Conservation (phyloP, 345 rosid genomes). For the Erucastrum elatum region DNA sequence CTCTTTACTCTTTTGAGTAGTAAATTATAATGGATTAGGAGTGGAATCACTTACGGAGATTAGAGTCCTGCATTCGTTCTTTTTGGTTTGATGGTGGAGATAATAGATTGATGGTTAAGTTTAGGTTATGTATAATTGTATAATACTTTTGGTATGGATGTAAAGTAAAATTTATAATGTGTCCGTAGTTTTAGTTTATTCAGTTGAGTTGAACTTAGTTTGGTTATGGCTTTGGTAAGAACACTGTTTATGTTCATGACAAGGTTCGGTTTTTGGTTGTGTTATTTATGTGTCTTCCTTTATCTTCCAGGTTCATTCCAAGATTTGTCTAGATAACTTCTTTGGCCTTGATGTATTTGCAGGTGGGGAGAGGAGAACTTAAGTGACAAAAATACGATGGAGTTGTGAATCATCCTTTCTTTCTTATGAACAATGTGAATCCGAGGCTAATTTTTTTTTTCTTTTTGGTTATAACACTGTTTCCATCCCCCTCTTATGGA, state of each 20-base stretch:
- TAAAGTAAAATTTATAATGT: background rate
- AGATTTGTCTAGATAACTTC: background rate
- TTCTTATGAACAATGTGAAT: conserved; percentile 21
- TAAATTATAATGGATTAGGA: background rate
- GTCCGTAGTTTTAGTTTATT: background rate
- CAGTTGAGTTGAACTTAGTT: background rate
- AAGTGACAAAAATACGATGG: background rate
- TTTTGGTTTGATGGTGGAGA: too few species aligned
- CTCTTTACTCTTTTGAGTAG: background rate
- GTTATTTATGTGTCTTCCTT: background rate
- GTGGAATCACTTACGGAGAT: background rate
- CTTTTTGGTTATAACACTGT: background rate
- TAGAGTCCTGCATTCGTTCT: background rate
- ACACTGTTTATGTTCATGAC: background rate
- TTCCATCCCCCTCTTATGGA: background rate
- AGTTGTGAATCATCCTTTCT: conserved; percentile 11
- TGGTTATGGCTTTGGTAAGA: background rate
- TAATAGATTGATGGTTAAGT: background rate
- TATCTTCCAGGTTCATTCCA: background rate
- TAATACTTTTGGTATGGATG: background rate
- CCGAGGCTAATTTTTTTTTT: background rate
- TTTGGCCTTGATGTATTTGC: conserved; percentile 10
- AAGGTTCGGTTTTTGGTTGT: background rate
- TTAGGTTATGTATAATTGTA: background rate
- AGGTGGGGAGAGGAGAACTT: background rate